These are phyloP conservation scores for Sclerotinia nivalis DNA, from an alignment of 2,329 filamentous ascomycete species.

Conservation along the genomic window DNA sequence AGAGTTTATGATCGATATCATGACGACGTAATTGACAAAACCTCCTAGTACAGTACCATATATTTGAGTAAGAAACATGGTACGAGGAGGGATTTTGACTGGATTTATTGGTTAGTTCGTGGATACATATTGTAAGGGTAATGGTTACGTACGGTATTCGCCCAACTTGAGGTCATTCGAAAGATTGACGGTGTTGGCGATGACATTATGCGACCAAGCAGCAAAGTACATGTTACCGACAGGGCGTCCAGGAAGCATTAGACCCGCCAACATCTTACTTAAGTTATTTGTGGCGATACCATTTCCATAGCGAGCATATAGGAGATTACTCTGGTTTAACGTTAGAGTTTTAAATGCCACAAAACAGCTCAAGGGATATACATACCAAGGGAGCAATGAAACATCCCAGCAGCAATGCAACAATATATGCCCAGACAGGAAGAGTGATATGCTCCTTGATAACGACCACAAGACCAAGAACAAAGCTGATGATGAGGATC, in stretches of 20 bases:
- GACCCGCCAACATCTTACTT: conserved; percentile 54
- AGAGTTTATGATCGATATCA: conserved; percentile 48
- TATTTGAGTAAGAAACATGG: conserved; percentile 49
- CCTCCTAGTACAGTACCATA: conserved; percentile 47
- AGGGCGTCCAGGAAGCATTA: conserved; percentile 46
- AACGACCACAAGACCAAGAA: conserved; percentile 47
- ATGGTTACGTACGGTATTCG: conserved; percentile 51
- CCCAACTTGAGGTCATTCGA: conserved; percentile 59
- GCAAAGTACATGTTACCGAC: conserved; percentile 52
- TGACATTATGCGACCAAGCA: conserved; percentile 59
- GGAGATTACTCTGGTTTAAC: conserved; percentile 48
- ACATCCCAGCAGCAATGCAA: conserved; percentile 43
- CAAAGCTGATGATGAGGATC: conserved; percentile 48
- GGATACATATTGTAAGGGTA: not conserved
- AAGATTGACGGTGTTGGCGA: conserved; percentile 51
- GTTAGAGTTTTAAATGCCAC: conserved; percentile 26
- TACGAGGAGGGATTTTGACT: conserved; percentile 52
- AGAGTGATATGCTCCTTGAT: conserved; percentile 44
- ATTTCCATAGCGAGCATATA: conserved; percentile 55
- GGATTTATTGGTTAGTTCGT: conserved; percentile 30
- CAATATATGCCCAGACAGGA: conserved; percentile 48
- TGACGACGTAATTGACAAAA: conserved; percentile 50
- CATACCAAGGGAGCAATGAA: conserved; percentile 53
- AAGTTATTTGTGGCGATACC: conserved; percentile 60
- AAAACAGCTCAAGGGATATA: not conserved